Base-by-base conservation (phyloP, 1,284 basidiomycete species). In the Ustilago sp. region DNA sequence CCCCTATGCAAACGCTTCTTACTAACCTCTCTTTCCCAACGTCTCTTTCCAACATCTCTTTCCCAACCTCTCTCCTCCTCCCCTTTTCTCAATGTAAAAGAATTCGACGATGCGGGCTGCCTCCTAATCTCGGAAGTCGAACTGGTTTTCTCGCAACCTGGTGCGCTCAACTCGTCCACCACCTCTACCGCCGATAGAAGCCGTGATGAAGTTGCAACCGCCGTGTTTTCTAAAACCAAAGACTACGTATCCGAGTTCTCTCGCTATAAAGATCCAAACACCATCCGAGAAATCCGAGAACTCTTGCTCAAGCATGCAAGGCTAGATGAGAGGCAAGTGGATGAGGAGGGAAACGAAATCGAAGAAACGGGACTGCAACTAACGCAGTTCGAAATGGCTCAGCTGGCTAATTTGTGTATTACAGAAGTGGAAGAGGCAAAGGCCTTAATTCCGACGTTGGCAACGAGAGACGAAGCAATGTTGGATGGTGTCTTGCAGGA, bases 191-290 rank as follows among this genome's bases (percentile, higher is more conserved):
- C 32, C 35, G 57, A 48, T 32, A 31, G 48, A 31, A n/a, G 9
- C 5, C 48, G 48, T 5, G 48, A 50, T n/a, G 48, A 50, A 50
- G n/a, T 19, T 12, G 48, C 48, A 8, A 8, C 77, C 94, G 94
- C 48, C 45, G 93, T 96, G 13, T 95, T 93, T 86, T 94, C 93
- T 86, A 95, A 96, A 86, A 95, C 94, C 0, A 88, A 93, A 54
- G 94, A 95, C 78, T 95, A 95, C 83, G 94, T 95, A 73, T 92
- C 92, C 84, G 93, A 92, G 9, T 96, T 96, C 85, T 90, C 93
- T 5, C 93, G 94, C 86, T 95, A 94, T 87, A 92, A 92, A 79
- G 93, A 93, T 35, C 92, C 92, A 9, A 93, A 94, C 82, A 92
- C 93, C 31, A 92, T 93, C 8, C 91, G 91, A 80, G 92, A 93